Conservation (phyloP, 192 early-diverging fungal genomes). For the Umbelopsis sp. region DNA sequence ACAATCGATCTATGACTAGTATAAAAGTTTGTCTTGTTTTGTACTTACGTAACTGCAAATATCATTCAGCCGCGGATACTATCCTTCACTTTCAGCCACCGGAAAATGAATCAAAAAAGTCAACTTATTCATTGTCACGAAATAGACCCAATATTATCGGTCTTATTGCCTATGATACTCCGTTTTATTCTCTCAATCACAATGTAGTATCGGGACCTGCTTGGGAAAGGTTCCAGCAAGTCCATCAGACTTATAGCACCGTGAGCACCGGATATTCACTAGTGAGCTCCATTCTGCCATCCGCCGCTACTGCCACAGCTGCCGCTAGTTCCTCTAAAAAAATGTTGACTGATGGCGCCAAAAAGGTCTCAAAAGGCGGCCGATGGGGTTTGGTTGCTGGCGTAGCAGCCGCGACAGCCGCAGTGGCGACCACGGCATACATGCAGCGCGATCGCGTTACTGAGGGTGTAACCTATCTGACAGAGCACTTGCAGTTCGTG, state of each 20-base stretch:
- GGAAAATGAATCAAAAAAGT: background rate
- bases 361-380: slow-evolving; percentile 3
- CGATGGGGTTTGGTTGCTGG: slow-evolving; percentile 51
- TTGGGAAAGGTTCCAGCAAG: slow-evolving; percentile 35
- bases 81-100: slow-evolving; percentile 38
- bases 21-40: too few relatives aligned
- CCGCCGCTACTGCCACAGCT: background rate
- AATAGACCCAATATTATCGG: slow-evolving; percentile 45
- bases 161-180: slow-evolving; percentile 58
- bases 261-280: slow-evolving; percentile 3
- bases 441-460: slow-evolving; percentile 40
- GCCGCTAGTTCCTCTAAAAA: slow-evolving; percentile 12
- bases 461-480: slow-evolving; percentile 36
- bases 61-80: slow-evolving; percentile 49
- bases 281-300: slow-evolving; percentile 2
- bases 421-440: slow-evolving; percentile 44
- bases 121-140: slow-evolving; percentile 1
- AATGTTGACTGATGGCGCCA: background rate
- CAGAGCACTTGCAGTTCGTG: slow-evolving; percentile 55
- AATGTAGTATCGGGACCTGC: slow-evolving; percentile 44
- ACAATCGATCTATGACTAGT: too few relatives aligned
- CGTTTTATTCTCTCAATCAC: slow-evolving; percentile 54
- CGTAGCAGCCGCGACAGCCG: slow-evolving; percentile 45
- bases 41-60: background rate
- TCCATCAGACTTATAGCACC: slow-evolving; percentile 25